A percentile compares a stretch with the other conserved stretches of the same genome.
phyloP scores from a whole-genome alignment of 176 grass and related monocot genomes.

The Eremochloa ophiuroides region DNA sequence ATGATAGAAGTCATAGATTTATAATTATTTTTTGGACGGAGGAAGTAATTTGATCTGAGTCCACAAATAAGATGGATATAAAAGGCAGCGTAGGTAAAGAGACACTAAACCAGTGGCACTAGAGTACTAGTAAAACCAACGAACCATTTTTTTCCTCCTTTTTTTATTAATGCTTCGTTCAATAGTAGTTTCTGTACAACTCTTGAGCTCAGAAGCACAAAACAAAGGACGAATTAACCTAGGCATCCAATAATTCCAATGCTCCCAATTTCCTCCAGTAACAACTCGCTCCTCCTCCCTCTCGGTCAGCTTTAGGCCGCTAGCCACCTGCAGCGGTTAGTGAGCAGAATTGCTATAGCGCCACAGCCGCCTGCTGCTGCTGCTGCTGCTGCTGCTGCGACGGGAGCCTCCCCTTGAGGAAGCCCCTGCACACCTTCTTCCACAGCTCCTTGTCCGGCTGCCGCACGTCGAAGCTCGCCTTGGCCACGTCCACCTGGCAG shows the following conservation, averaged over 20 bases:
- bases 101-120: too few relatives aligned
- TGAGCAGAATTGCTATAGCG: neutral
- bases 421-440: slow-evolving; percentile 75
- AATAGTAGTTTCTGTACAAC: slow-evolving; percentile 41
- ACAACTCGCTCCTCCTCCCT: neutral
- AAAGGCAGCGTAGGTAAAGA: too few relatives aligned
- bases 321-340: neutral
- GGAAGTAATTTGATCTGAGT: too few relatives aligned
- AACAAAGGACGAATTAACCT: slow-evolving; percentile 34
- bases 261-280: neutral
- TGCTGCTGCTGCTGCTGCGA: slow-evolving; percentile 19
- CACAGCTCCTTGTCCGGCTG: slow-evolving; percentile 71
- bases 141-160: neutral
- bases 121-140: neutral
- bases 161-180: slow-evolving; percentile 36
- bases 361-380: too few relatives aligned
- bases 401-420: slow-evolving; percentile 62
- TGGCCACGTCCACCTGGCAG: slow-evolving; percentile 59
- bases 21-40: too few relatives aligned
- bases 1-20: too few relatives aligned
- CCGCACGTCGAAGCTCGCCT: slow-evolving; percentile 50
- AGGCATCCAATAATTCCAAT: neutral
- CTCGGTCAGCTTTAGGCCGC: neutral
- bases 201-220: slow-evolving; percentile 22
- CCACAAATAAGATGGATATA: too few relatives aligned